Conservation (phyloP, 371 early-diverging fungal genomes). For the Neoconidiobolus thromboides region DNA sequence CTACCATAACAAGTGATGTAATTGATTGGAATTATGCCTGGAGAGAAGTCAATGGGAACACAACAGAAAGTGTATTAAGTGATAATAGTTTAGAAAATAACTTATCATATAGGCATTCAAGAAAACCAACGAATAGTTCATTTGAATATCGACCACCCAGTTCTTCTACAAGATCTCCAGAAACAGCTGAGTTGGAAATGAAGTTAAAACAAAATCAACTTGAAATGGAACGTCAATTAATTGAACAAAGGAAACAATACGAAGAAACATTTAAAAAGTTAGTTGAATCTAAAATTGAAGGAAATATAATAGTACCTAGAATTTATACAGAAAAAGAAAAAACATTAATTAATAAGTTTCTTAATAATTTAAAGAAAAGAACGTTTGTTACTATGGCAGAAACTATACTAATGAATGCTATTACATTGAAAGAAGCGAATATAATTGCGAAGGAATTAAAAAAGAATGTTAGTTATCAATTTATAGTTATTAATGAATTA, state of each 20-base stretch:
- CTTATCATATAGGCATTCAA: constrained; percentile 21
- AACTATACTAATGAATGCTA: constrained; percentile 40
- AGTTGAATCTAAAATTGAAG: constrained; percentile 15
- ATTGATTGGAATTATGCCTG: constrained; percentile 66
- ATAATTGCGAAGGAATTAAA: constrained; percentile 58
- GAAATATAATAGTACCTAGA: constrained; percentile 5
- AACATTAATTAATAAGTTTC: constrained; percentile 23
- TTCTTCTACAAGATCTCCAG: constrained; percentile 10
- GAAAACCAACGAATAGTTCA: constrained; percentile 17
- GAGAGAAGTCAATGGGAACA: constrained; percentile 32
- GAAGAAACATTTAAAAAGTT: constrained; percentile 19
- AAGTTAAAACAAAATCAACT: constrained; percentile 21
- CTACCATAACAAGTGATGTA: constrained; percentile 26
- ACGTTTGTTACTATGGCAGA: constrained; percentile 55
- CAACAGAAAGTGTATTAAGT: constrained; percentile 21
- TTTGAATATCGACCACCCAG: background rate
- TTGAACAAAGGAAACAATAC: constrained; percentile 22
- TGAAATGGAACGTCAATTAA: constrained; percentile 24
- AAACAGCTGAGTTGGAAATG: constrained; percentile 16
- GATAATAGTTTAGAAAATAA: constrained; percentile 25
- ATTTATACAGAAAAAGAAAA: constrained; percentile 23
- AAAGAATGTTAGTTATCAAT: constrained; percentile 61
- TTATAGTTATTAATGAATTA: constrained; percentile 42
- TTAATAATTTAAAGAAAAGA: constrained; percentile 34
- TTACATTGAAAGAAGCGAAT: constrained; percentile 70